These are phyloP conservation scores for Pseudogymnoascus sp. DNA, from an alignment of 2,329 filamentous ascomycete genomes.

Conservation along the genomic window DNA sequence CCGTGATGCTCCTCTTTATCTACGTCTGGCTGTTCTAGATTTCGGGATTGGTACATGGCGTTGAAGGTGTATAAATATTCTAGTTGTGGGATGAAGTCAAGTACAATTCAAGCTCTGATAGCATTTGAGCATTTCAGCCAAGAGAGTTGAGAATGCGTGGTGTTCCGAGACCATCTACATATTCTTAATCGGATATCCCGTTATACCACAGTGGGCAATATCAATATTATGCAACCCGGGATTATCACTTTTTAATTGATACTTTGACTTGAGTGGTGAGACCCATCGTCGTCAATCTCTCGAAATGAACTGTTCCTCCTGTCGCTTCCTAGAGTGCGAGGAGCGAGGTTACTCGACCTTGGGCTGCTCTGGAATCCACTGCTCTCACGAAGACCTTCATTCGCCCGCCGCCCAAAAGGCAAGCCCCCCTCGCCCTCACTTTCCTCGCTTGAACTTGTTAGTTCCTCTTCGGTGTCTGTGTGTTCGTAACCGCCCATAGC, in stretches of 20 bases:
- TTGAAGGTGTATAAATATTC: constrained; percentile 8
- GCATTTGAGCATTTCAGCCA: background rate
- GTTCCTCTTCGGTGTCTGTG: constrained; percentile 64
- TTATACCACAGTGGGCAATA: background rate
- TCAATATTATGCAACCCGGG: background rate
- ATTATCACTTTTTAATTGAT: background rate
- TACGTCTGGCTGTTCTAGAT: constrained; percentile 84
- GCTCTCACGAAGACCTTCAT: background rate
- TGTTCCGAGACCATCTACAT: background rate
- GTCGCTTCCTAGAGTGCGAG: background rate
- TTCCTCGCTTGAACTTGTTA: constrained; percentile 44
- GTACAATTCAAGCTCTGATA: background rate
- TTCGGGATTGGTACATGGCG: constrained; percentile 2
- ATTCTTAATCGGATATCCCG: background rate
- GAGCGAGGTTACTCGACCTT: background rate
- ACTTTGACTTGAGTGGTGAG: background rate
- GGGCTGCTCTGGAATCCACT: constrained; percentile 1
- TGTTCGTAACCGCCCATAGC: constrained; percentile 62
- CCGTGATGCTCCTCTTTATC: constrained; percentile 73
- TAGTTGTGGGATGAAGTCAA: background rate
- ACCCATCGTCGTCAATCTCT: background rate
- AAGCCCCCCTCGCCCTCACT: constrained; percentile 28
- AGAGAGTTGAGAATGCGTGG: background rate
- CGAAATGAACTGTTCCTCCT: constrained; percentile 4
- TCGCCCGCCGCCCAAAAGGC: background rate